These are phyloP conservation scores for Trifolium subterraneum DNA, from an alignment of 306 rosid genomes.

Conservation along the genomic window DNA sequence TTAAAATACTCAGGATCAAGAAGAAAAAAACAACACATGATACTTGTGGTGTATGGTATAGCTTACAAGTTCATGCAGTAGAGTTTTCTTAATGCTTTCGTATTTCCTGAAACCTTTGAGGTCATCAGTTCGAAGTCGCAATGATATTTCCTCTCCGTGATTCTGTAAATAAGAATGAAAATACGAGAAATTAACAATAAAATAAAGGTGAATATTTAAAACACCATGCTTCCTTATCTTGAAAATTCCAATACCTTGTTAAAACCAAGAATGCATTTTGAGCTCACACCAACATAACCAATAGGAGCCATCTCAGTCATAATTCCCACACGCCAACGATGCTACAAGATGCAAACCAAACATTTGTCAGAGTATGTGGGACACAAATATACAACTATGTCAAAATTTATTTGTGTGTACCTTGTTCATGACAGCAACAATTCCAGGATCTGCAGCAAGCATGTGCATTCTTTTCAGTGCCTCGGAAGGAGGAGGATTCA, in stretches of 20 bases:
- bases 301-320: slow-evolving; percentile 98
- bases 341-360: slow-evolving; percentile 58
- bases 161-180: slow-evolving; percentile 57
- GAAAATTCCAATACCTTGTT: slow-evolving; percentile 68
- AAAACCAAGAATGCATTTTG: slow-evolving; percentile 90
- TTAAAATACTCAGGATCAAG: neutral
- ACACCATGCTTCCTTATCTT: slow-evolving; percentile 3
- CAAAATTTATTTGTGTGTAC: slow-evolving; percentile 43
- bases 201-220: neutral
- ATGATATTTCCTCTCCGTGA: slow-evolving; percentile 91
- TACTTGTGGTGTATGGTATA: slow-evolving; percentile 6
- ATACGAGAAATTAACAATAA: slow-evolving; percentile 28
- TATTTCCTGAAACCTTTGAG: slow-evolving; percentile 93
- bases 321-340: slow-evolving; percentile 90
- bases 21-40: neutral
- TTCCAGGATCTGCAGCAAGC: slow-evolving; percentile 98
- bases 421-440: slow-evolving; percentile 94
- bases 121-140: slow-evolving; percentile 96
- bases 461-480: slow-evolving; percentile 93
- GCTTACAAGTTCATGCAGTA: slow-evolving; percentile 95
- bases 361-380: slow-evolving; percentile 40
- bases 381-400: slow-evolving; percentile 23
- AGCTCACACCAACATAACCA: slow-evolving; percentile 93
- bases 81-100: slow-evolving; percentile 86
- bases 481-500: slow-evolving; percentile 85